phyloP scores from a whole-genome alignment of 1,284 basidiomycete genomes.

The Austroboletus niveus region DNA sequence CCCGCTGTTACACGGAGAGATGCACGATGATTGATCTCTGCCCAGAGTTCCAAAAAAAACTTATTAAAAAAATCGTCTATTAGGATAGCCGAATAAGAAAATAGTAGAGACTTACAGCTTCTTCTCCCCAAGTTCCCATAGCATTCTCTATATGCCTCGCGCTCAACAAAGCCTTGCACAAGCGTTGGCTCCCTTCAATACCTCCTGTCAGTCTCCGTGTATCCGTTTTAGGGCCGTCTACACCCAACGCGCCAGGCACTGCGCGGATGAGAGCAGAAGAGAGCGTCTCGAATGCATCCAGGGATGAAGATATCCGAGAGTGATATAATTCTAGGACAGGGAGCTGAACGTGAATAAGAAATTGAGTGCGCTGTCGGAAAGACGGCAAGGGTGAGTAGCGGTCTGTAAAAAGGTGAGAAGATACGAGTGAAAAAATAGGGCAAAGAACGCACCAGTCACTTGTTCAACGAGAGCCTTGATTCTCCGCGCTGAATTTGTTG shows the following conservation, averaged over 20 bases:
- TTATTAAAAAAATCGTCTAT: conserved; percentile 30
- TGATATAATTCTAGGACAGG: conserved; percentile 81
- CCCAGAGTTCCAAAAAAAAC: conserved; percentile 89
- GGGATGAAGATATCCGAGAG: conserved; percentile 73
- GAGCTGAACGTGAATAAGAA: conserved; percentile 83
- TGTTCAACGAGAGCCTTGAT: conserved; percentile 85
- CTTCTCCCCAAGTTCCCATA: conserved; percentile 82
- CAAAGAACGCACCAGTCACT: conserved; percentile 65
- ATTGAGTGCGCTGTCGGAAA: conserved; percentile 74
- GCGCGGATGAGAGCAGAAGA: conserved; percentile 85
- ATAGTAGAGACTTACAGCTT: conserved; percentile 56
- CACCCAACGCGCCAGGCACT: conserved; percentile 83
- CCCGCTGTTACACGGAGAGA: conserved; percentile 53
- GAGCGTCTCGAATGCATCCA: conserved; percentile 92
- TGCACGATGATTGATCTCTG: conserved; percentile 64
- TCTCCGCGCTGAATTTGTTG: conserved; percentile 79
- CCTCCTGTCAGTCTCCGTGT: conserved; percentile 68
- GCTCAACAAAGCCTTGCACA: conserved; percentile 83
- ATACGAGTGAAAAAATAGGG: not conserved
- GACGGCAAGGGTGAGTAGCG: conserved; percentile 87
- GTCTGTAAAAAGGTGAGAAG: conserved; percentile 44
- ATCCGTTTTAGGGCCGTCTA: conserved; percentile 55
- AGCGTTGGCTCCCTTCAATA: conserved; percentile 73
- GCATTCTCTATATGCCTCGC: conserved; percentile 66
- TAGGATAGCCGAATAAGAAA: not conserved